Percentiles rank a stretch among this genome's conserved stretches.
Conservation (phyloP, 345 rosid genomes). For the Diplotaxis tenuifolia region DNA sequence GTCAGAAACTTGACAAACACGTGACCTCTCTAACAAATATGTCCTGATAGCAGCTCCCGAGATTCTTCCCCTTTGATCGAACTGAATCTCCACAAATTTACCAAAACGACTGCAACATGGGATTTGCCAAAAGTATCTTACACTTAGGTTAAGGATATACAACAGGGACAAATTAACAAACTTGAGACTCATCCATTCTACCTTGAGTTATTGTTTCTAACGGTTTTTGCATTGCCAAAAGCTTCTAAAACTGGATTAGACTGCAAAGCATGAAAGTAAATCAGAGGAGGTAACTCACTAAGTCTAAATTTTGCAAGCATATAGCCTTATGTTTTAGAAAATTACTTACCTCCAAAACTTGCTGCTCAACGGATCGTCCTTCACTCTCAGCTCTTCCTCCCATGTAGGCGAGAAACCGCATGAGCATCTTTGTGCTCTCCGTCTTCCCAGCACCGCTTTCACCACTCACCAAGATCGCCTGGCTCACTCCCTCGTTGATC, state of each 20-base stretch:
- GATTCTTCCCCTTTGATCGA: constrained; percentile 75
- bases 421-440: constrained; percentile 96
- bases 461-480: constrained; percentile 94
- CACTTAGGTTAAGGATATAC: constrained; percentile 14
- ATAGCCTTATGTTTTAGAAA: neutral
- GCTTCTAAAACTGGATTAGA: constrained; percentile 99
- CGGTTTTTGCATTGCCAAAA: constrained; percentile 98
- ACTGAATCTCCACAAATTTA: constrained; percentile 96
- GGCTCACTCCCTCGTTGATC: constrained; percentile 87
- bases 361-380: constrained; percentile 89
- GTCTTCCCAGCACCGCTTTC: constrained; percentile 99
- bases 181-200: constrained; percentile 29
- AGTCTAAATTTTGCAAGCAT: neutral
- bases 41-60: constrained; percentile 99
- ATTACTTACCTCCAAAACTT: constrained; percentile 80
- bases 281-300: constrained; percentile 13
- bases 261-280: constrained; percentile 43
- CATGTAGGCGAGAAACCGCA: constrained; percentile 92
- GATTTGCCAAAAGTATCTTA: constrained; percentile 1
- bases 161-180: constrained; percentile 6
- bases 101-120: constrained; percentile 84
- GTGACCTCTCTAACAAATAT: constrained; percentile 90
- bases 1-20: constrained; percentile 98
- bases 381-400: constrained; percentile 82
- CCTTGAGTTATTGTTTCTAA: constrained; percentile 98